phyloP scores from a whole-genome alignment of 139 green algal genomes.

The Coelastrella sp. region DNA sequence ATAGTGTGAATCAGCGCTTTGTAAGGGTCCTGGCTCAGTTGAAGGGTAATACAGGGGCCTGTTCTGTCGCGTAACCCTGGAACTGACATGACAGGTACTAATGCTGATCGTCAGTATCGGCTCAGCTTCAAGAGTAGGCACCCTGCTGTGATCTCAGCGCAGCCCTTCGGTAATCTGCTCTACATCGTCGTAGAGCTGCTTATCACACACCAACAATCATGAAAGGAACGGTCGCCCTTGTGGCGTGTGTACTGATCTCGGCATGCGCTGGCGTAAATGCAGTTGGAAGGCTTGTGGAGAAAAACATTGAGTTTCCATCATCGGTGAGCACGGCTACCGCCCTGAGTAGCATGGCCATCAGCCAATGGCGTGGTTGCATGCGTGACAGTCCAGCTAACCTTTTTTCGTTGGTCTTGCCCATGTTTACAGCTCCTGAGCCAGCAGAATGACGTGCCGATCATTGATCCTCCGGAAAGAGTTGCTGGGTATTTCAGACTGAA shows the following conservation, averaged over 20 bases:
- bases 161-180: too few species aligned
- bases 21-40: too few species aligned
- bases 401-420: background rate
- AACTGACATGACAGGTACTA: too few species aligned
- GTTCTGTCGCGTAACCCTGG: too few species aligned
- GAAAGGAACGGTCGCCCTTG: background rate
- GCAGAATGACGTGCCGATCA: constrained; percentile 24
- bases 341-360: background rate
- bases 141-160: too few species aligned
- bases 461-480: constrained; percentile 47
- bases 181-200: background rate
- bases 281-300: constrained; percentile 19
- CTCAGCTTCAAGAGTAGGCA: too few species aligned
- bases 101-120: too few species aligned
- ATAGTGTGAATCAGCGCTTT: too few species aligned
- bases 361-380: too few species aligned
- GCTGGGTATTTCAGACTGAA: constrained; percentile 84
- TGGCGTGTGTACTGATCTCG: background rate
- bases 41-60: too few species aligned
- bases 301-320: background rate
- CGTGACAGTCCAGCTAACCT: background rate
- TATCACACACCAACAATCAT: background rate
- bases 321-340: background rate
- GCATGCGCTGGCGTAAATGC: background rate
- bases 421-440: background rate